Conservation (phyloP, 495 filamentous ascomycete species). For the Hapsidospora chrysogenum region DNA sequence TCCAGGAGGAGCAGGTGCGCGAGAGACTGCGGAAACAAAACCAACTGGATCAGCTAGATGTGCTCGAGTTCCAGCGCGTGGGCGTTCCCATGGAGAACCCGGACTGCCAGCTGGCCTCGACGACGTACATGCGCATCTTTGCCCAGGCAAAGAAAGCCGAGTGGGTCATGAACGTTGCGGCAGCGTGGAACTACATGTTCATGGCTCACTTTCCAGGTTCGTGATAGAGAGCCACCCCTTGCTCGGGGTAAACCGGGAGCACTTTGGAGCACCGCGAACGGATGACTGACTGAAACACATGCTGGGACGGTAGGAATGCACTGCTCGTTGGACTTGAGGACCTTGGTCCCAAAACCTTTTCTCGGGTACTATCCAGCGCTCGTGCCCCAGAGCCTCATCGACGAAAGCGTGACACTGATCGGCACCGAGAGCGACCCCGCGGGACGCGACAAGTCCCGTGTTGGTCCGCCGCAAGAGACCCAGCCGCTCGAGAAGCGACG, state of each 20-base stretch:
- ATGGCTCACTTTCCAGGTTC: constrained; percentile 14
- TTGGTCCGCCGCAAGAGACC: background rate
- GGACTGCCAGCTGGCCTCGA: constrained; percentile 13
- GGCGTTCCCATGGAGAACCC: constrained; percentile 14
- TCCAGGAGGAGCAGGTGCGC: constrained; percentile 21
- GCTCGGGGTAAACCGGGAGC: too few species aligned
- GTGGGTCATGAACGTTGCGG: constrained; percentile 1
- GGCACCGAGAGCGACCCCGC: constrained; percentile 1
- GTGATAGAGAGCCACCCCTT: too few species aligned
- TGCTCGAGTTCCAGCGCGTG: constrained; percentile 12
- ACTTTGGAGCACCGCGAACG: constrained; percentile 11
- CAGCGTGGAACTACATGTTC: constrained; percentile 7
- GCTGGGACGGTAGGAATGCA: constrained; percentile 7
- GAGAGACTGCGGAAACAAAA: constrained; percentile 5
- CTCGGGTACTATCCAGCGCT: constrained; percentile 13
- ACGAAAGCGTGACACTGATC: constrained; percentile 9
- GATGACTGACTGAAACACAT: constrained; percentile 9
- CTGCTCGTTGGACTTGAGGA: constrained; percentile 10
- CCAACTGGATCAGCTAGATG: constrained; percentile 7
- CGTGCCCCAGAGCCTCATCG: constrained; percentile 9
- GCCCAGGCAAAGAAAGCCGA: constrained; percentile 11
- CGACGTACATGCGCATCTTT: constrained; percentile 14
- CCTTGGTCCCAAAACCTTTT: constrained; percentile 9
- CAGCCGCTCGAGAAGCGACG: background rate
- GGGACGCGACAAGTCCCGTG: too few species aligned